A percentile compares a stretch with the other conserved stretches of the same genome.
Conservation (phyloP, 192 early-diverging fungal genomes). For the Mortierella antarctica region DNA sequence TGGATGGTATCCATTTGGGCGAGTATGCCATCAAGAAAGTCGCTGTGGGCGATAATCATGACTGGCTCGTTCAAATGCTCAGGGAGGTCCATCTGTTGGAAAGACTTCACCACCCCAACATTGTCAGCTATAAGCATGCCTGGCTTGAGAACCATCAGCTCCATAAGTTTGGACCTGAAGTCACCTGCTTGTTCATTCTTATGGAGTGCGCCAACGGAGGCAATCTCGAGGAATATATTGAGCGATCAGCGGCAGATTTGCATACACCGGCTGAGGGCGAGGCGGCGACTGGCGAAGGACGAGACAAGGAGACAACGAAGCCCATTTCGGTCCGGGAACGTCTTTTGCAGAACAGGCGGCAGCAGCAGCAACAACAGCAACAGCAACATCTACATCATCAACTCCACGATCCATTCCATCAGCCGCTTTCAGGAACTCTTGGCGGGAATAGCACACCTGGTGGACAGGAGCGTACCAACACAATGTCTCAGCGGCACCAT, state of each 20-base stretch:
- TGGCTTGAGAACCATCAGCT: slow-evolving; percentile 91
- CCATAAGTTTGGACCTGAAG: slow-evolving; percentile 81
- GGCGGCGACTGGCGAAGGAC: not conserved
- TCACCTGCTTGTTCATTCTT: slow-evolving; percentile 94
- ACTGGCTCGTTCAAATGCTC: slow-evolving; percentile 93
- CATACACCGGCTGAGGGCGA: not conserved
- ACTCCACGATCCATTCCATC: no score
- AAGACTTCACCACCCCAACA: slow-evolving; percentile 89
- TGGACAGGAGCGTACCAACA: not conserved
- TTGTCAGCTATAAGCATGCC: slow-evolving; percentile 95
- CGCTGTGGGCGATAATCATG: slow-evolving; percentile 83
- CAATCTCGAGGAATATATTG: slow-evolving; percentile 94
- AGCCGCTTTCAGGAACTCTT: no score
- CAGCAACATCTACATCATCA: no score
- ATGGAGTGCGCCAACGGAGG: slow-evolving; percentile 97
- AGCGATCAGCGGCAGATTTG: slow-evolving; percentile 37
- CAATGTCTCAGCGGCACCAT: slow-evolving; percentile 27
- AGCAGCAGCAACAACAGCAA: slow-evolving; percentile 7
- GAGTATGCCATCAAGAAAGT: slow-evolving; percentile 96
- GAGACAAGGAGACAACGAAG: slow-evolving; percentile 1
- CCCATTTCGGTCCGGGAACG: slow-evolving; percentile 28
- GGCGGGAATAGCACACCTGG: no score
- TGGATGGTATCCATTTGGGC: slow-evolving; percentile 78
- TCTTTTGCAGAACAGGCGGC: slow-evolving; percentile 21
- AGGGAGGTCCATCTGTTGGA: slow-evolving; percentile 95